phyloP scores from a whole-genome alignment of 495 filamentous ascomycete genomes.

The Tuber borchii region DNA sequence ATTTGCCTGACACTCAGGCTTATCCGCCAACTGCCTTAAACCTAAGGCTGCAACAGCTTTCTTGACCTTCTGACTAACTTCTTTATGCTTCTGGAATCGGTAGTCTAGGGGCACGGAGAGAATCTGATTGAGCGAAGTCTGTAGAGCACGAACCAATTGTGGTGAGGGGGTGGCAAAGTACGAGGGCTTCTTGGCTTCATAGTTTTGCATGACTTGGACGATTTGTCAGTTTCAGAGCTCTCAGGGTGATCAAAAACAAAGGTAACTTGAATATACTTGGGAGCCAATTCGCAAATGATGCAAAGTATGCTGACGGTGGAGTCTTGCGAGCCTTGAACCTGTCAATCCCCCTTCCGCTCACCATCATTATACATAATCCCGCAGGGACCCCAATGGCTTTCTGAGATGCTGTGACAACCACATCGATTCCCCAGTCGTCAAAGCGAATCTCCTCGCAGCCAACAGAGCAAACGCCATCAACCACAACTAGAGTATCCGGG shows the following conservation, averaged over 20 bases:
- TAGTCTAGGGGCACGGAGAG: slow-evolving; percentile 67
- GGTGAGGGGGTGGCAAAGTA: slow-evolving; percentile 97
- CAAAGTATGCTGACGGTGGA: slow-evolving; percentile 80
- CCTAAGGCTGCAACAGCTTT: slow-evolving; percentile 68
- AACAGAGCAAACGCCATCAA: slow-evolving; percentile 95
- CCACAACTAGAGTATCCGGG: slow-evolving; percentile 80
- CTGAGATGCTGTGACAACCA: slow-evolving; percentile 86
- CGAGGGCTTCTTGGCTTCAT: slow-evolving; percentile 91
- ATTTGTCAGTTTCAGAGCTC: slow-evolving; percentile 2
- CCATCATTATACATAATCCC: slow-evolving; percentile 86
- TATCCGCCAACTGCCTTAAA: slow-evolving; percentile 73
- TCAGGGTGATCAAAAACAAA: not conserved
- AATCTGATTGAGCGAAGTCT: slow-evolving; percentile 87
- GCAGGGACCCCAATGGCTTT: slow-evolving; percentile 95
- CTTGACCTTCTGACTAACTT: slow-evolving; percentile 75
- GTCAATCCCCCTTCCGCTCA: slow-evolving; percentile 81
- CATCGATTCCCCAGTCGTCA: slow-evolving; percentile 89
- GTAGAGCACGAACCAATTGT: slow-evolving; percentile 86
- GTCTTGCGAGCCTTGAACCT: slow-evolving; percentile 69
- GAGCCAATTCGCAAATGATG: slow-evolving; percentile 92
- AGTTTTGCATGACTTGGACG: slow-evolving; percentile 81
- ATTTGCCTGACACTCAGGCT: slow-evolving; percentile 85
- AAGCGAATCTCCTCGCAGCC: slow-evolving; percentile 93
- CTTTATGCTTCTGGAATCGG: slow-evolving; percentile 71
- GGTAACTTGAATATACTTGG: slow-evolving; percentile 61